These are phyloP conservation scores for Parathielavia hyrcaniae DNA, from an alignment of 495 filamentous ascomycete species.

Conservation along the genomic window DNA sequence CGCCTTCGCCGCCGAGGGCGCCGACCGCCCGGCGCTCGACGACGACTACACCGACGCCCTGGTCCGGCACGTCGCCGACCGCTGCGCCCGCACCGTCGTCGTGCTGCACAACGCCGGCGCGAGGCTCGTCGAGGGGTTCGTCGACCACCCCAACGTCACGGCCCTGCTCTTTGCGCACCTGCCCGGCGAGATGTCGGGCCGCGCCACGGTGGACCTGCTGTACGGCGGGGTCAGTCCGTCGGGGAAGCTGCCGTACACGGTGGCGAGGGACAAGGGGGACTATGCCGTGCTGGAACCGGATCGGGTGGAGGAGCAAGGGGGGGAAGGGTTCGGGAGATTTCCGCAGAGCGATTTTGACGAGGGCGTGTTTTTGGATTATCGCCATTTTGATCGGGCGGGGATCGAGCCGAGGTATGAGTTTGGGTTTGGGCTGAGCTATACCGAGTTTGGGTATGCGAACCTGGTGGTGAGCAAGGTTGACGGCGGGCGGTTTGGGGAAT, in stretches of 20 bases:
- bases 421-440: slow-evolving; percentile 48
- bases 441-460: slow-evolving; percentile 36
- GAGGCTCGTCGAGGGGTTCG: slow-evolving; percentile 52
- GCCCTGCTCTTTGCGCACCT: slow-evolving; percentile 56
- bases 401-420: slow-evolving; percentile 64
- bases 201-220: slow-evolving; percentile 50
- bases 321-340: slow-evolving; percentile 37
- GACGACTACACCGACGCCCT: slow-evolving; percentile 53
- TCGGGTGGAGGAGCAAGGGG: slow-evolving; percentile 26
- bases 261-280: slow-evolving; percentile 57
- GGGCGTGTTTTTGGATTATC: slow-evolving; percentile 61
- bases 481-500: slow-evolving; percentile 27
- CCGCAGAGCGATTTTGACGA: slow-evolving; percentile 62
- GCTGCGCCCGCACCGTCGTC: slow-evolving; percentile 57
- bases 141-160: slow-evolving; percentile 58
- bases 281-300: slow-evolving; percentile 44
- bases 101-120: slow-evolving; percentile 56
- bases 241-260: slow-evolving; percentile 65
- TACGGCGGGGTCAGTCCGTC: slow-evolving; percentile 55
- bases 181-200: slow-evolving; percentile 56
- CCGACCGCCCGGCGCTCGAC: slow-evolving; percentile 37
- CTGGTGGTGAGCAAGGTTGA: slow-evolving; percentile 29
- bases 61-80: slow-evolving; percentile 49
- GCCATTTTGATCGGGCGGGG: slow-evolving; percentile 57
- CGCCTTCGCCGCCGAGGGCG: slow-evolving; percentile 51